Conservation (phyloP, 106 monocot species). For the Platanthera guangdongensis region DNA sequence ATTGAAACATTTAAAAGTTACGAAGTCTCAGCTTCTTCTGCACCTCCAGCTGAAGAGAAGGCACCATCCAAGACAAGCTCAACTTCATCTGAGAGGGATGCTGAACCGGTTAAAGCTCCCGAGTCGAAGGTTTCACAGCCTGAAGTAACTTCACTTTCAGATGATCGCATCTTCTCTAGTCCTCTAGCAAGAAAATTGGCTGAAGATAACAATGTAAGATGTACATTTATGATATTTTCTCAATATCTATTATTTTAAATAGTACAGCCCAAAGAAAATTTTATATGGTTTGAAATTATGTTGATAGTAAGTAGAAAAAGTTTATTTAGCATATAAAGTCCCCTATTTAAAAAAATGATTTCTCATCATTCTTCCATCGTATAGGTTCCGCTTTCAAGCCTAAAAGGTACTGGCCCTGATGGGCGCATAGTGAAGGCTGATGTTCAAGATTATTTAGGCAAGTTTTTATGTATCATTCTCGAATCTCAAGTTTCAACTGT, state of each 20-base stretch:
- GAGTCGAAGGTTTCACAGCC: conserved; percentile 33
- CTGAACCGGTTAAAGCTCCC: conserved; percentile 25
- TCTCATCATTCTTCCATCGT: conserved; percentile 1
- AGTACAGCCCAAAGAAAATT: neutral
- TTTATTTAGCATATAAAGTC: neutral
- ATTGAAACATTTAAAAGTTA: conserved; percentile 86
- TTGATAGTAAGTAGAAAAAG: neutral
- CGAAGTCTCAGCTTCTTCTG: conserved; percentile 40
- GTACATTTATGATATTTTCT: conserved; percentile 4
- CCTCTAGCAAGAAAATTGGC: conserved; percentile 92
- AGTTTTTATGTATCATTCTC: neutral
- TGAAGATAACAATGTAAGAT: conserved; percentile 78
- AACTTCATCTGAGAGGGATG: conserved; percentile 23
- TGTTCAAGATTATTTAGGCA: conserved; percentile 92
- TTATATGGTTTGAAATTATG: neutral
- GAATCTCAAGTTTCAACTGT: neutral
- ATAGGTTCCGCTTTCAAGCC: conserved; percentile 72
- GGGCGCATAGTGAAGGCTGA: conserved; percentile 92
- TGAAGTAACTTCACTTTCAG: conserved; percentile 28
- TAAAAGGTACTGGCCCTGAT: conserved; percentile 94
- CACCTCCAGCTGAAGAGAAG: conserved; percentile 23
- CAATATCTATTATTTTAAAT: neutral
- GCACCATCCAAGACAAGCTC: conserved; percentile 30
- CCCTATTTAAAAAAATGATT: neutral
- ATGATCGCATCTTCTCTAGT: conserved; percentile 74